Evolutionary conservation across 805 yeast genomes (phyloP), one percentile per base, ranked within the genome.

Genomic region (Kodamaea restingae): DNA sequence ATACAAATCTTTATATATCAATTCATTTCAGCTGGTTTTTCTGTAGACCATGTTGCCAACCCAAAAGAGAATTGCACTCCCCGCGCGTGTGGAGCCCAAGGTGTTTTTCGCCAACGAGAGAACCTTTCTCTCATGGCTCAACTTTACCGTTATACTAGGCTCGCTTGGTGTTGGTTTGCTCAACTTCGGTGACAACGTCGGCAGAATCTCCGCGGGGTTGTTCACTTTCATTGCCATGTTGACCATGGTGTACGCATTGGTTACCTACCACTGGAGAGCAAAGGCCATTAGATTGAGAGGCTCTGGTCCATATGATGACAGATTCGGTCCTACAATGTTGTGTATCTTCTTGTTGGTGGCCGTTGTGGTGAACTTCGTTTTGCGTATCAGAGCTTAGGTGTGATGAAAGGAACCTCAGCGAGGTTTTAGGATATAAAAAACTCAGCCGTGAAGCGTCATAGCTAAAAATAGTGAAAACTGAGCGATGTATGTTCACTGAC

Each of bases 231-330:
- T 93, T 40, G 95, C 98, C 47, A 91, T 93, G 97, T 88, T 86
- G 48, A 91, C 98, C 17, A 93, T 93, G 99, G 75, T 83, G 2
- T 93, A 93, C 56, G 98, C 99, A 1, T 75, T 93, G 46, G 76
- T 88, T 35, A 93, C 98, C 9, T 93, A 93, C 63, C 99, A 93
- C 65, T 95, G 98, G 98, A 86, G 99, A 72, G 98, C 98, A 1
- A 88, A 90, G 59, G 98, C 98, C 43, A 93, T 93, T 51, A 82
- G 99, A 65, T 77, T 91, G 67, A 82, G 98, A 65, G 98, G 98
- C 30, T 80, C 95, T 10, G 98, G 98, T 35, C 98, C 98, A n/a
- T 93, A 93, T 60, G 99, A 93, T 58, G 99, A 93, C 65, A 80
- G 98, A 60, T 83, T 93, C 51, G 99, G 99, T 32, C 98, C 99